Conservation (phyloP, 352 stramenopile genomes). For the Globisporangium recalcitrans region DNA sequence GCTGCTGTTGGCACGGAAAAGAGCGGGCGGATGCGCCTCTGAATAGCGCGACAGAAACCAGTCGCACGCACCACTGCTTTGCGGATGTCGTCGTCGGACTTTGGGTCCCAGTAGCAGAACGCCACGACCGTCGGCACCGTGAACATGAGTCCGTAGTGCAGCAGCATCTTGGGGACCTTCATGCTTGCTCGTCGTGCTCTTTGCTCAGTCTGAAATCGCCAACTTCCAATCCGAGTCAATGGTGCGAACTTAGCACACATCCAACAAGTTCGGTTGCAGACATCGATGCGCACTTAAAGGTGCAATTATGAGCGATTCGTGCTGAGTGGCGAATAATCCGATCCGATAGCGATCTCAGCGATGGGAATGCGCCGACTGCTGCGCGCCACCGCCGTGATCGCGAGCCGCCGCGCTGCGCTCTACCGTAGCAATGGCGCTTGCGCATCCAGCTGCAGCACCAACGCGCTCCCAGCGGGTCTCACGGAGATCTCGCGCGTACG, state of each 20-base stretch:
- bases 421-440: neutral
- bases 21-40: neutral
- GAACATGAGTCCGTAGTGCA: constrained; percentile 75
- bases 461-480: constrained; percentile 42
- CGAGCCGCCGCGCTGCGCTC: neutral
- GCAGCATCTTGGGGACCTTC: constrained; percentile 81
- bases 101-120: constrained; percentile 67
- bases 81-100: constrained; percentile 73
- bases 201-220: neutral
- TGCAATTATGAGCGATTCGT: neutral
- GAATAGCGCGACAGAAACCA: neutral
- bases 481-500: constrained; percentile 50
- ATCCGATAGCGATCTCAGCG: constrained; percentile 4
- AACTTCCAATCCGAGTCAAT: neutral
- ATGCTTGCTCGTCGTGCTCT: constrained; percentile 22
- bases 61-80: constrained; percentile 54
- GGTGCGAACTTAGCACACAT: neutral
- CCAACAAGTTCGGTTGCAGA: too few species aligned
- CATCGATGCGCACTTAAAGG: neutral
- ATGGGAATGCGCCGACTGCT: constrained; percentile 7
- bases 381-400: neutral
- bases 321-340: constrained; percentile 4
- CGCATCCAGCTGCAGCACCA: neutral
- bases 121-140: constrained; percentile 60
- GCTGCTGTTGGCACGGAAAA: neutral